Evolutionary conservation across 345 rosid species (phyloP).

Genomic region (Eucalyptus polybractea): DNA sequence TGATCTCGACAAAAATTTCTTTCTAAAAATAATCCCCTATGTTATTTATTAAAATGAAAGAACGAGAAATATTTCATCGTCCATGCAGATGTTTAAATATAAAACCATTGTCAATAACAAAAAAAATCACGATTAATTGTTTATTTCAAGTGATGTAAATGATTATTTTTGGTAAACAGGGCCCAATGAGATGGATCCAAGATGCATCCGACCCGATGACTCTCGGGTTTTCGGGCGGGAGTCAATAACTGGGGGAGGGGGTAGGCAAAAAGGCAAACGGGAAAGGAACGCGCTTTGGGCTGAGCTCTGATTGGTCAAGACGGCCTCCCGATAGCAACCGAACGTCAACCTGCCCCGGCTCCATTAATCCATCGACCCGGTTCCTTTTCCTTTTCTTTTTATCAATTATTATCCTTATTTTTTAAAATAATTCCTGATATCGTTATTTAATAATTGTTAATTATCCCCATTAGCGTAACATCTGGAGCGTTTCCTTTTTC

Average conservation of each 20-base stretch:
- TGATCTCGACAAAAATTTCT: accelerated
- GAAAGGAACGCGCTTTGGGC: neutral
- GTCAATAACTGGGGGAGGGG: neutral
- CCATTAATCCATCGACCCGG: neutral
- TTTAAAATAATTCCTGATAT: accelerated
- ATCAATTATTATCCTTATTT: neutral
- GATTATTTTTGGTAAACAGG: neutral
- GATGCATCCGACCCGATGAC: neutral
- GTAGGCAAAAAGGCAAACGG: neutral
- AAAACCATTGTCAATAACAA: accelerated
- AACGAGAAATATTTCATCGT: accelerated
- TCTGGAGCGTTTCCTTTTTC: neutral
- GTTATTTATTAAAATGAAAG: no score
- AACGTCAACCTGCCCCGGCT: neutral
- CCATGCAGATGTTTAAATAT: no score
- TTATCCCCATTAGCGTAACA: neutral
- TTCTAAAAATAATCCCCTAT: no score
- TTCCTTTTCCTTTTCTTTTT: neutral
- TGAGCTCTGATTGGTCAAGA: neutral
- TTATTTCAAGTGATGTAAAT: accelerated
- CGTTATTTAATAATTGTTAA: neutral
- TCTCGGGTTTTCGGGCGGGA: neutral
- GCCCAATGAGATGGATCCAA: neutral
- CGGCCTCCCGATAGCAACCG: neutral
- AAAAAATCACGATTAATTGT: accelerated